Conservation (phyloP, 208 protist genomes). For the Acanthamoeba divionensis region DNA sequence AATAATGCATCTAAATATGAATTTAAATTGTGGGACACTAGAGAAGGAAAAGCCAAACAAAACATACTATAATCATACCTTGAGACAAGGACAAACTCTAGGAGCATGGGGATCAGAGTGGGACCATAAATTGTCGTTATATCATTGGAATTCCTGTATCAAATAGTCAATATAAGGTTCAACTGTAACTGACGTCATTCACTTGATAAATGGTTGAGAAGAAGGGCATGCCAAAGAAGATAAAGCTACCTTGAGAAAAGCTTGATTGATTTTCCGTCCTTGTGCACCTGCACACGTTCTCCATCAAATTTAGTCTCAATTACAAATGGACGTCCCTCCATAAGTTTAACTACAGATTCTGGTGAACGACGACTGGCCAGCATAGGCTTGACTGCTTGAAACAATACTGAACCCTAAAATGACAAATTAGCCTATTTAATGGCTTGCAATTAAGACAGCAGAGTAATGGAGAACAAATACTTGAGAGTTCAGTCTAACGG, state of each 20-base stretch:
- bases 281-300: conserved; percentile 72
- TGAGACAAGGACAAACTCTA: conserved; percentile 14
- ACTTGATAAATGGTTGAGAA: neutral
- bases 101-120: conserved; percentile 54
- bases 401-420: conserved; percentile 29
- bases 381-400: conserved; percentile 73
- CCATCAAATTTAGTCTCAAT: conserved; percentile 74
- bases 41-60: neutral
- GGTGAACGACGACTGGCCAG: conserved; percentile 57
- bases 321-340: conserved; percentile 56
- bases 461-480: neutral
- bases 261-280: conserved; percentile 58
- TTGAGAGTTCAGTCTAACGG: neutral
- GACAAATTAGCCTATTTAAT: no score
- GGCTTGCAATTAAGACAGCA: no score
- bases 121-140: conserved; percentile 58
- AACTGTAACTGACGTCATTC: neutral
- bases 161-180: neutral
- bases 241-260: conserved; percentile 53
- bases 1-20: conserved; percentile 47
- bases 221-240: neutral
- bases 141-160: conserved; percentile 66
- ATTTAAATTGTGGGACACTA: neutral
- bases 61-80: neutral
- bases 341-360: conserved; percentile 44